Evolutionary conservation across 2,329 filamentous ascomycete species (phyloP).

Genomic region (Teratosphaeria gauchensis): DNA sequence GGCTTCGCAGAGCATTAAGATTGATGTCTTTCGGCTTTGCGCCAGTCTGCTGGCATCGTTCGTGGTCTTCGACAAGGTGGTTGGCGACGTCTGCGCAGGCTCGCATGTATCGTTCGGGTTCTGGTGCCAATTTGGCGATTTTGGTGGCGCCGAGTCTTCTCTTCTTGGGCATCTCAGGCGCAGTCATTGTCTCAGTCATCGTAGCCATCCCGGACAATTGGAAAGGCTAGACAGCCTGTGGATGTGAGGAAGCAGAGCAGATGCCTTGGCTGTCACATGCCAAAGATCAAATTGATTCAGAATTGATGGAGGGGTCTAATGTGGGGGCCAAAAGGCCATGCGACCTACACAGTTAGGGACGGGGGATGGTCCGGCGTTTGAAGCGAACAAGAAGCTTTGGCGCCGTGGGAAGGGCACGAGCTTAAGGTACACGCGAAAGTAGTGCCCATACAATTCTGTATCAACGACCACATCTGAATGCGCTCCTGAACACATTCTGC

Average conservation of each 20-base stretch:
- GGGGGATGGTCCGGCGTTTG: neutral
- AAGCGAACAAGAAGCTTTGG: neutral
- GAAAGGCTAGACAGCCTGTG: neutral
- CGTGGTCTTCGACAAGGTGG: slow-evolving; percentile 87
- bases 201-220: slow-evolving; percentile 47
- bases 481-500: neutral
- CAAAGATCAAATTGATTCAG: neutral
- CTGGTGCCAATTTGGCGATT: slow-evolving; percentile 63
- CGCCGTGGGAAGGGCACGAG: neutral
- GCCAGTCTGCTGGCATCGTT: slow-evolving; percentile 63
- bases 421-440: neutral
- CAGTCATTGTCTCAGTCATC: slow-evolving; percentile 47
- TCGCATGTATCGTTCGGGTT: slow-evolving; percentile 88
- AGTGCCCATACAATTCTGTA: neutral
- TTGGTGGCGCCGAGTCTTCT: slow-evolving; percentile 32
- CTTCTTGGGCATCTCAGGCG: slow-evolving; percentile 51
- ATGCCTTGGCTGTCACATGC: neutral
- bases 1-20: slow-evolving; percentile 76
- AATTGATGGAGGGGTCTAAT: neutral
- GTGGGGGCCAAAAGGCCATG: neutral
- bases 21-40: slow-evolving; percentile 79
- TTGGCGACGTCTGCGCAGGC: slow-evolving; percentile 95
- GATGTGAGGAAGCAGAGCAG: neutral
- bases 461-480: neutral
- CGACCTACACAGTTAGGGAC: neutral